Evolutionary conservation across 441 rosid species (phyloP), one percentile per base, ranked within the genome.

Genomic region (Adansonia madagascariensis): DNA sequence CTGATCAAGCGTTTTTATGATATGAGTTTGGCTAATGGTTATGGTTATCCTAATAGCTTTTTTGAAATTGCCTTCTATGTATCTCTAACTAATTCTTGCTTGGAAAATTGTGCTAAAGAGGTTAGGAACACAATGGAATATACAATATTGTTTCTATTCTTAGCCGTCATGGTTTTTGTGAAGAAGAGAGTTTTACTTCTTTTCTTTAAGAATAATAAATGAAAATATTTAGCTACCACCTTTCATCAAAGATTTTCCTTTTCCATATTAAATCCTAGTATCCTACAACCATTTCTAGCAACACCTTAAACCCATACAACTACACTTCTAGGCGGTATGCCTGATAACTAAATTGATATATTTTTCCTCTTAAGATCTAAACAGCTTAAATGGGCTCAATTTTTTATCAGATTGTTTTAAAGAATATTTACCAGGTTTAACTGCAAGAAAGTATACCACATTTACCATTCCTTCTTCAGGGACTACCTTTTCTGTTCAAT

Each of bases 211-310:
- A 67, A 20, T 67, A 31, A 22, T 67, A 67, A 43, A 44, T 44
- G 1, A 46, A 67, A 67, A 44, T 12, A 46, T 68, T 20, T 68
- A 27, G 56, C 3, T 35, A 22, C 11, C 73, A 22, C 31, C 55
- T 46, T 68, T 39, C 1, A 15, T 22, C 55, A 22, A 67, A 67
- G 72, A 67, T 67, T 67, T 55, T 20, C 73, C 57, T 12, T 68
- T 68, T 68, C 57, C n/a, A 20, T 67, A 11, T 46, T 10, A 11
- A 67, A 44, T 46, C 10, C 44, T 63, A 63, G 61, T 35, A 14
- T 31, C 68, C 10, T 68, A 6, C 57, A 46, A 12, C 27, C 41
- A 22, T 68, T 22, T 47, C n/a, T 47, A 2, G 56, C 39, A 2
- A 35, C 66, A 11, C 17, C 12, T 61, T 61, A 15, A 61, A 27